Evolutionary conservation across 2,329 filamentous ascomycete genomes (phyloP).

Genomic region (Hypoxylon sp.): DNA sequence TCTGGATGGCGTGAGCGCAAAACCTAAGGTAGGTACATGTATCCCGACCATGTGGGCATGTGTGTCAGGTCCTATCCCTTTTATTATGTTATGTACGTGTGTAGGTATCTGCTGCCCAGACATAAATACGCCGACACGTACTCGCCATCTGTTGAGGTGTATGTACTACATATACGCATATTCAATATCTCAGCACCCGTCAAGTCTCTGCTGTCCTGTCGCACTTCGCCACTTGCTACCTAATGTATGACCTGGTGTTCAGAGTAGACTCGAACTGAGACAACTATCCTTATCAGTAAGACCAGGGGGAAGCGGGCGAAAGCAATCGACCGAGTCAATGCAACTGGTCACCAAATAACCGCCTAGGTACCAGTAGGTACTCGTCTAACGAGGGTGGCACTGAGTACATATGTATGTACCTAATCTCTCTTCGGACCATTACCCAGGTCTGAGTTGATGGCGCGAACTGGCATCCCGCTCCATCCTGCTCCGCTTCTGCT

Average conservation of each 20-base stretch:
- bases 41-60: too few relatives aligned
- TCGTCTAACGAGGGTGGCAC: neutral
- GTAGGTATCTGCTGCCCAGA: too few relatives aligned
- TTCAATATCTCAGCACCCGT: neutral
- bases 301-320: neutral
- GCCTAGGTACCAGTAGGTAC: too few relatives aligned
- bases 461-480: neutral
- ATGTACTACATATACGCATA: neutral
- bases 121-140: too few relatives aligned
- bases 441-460: neutral
- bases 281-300: conserved; percentile 11
- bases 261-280: conserved; percentile 16
- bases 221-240: neutral
- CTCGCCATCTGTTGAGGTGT: too few relatives aligned
- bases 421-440: neutral
- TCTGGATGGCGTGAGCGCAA: too few relatives aligned
- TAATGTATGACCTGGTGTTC: conserved; percentile 1
- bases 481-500: neutral
- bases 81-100: too few relatives aligned
- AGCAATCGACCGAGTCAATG: conserved; percentile 16
- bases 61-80: too few relatives aligned
- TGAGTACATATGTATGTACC: too few relatives aligned
- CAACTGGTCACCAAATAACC: neutral
- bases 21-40: too few relatives aligned
- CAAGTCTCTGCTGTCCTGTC: neutral